Evolutionary conservation across 108 stramenopile genomes (phyloP).

Genomic region (Nannochloropsis oceanica): DNA sequence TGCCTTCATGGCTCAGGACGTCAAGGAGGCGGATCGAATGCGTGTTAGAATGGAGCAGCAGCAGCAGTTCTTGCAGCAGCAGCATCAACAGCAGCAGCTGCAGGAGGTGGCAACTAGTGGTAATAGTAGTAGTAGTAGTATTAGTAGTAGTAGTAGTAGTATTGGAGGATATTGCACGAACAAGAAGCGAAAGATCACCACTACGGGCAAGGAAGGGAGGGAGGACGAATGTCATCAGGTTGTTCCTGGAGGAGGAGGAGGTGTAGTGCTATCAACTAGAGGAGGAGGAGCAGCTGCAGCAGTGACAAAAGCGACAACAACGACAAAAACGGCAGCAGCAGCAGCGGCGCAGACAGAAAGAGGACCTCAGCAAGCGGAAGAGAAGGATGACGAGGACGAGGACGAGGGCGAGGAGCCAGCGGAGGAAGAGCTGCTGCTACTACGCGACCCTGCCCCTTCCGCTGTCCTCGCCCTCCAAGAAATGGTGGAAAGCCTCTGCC

Average conservation of each 20-base stretch:
- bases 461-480: neutral
- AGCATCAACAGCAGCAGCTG: neutral
- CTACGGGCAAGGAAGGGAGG: neutral
- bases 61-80: neutral
- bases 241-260: neutral
- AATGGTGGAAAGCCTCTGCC: neutral
- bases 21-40: neutral
- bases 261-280: neutral
- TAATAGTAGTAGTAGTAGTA: too few relatives aligned
- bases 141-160: too few relatives aligned
- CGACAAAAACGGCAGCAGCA: too few relatives aligned
- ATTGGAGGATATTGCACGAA: neutral
- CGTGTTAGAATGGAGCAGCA: neutral
- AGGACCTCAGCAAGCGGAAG: neutral
- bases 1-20: neutral
- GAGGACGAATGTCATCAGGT: neutral
- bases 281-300: too few relatives aligned
- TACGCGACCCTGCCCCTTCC: neutral
- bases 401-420: neutral
- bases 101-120: neutral
- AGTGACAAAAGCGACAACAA: too few relatives aligned
- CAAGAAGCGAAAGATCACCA: neutral
- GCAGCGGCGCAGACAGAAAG: neutral
- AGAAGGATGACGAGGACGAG: neutral
- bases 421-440: neutral